Base-by-base conservation (phyloP, 2,329 filamentous ascomycete species). In the Allantophomopsis cytisporea region DNA sequence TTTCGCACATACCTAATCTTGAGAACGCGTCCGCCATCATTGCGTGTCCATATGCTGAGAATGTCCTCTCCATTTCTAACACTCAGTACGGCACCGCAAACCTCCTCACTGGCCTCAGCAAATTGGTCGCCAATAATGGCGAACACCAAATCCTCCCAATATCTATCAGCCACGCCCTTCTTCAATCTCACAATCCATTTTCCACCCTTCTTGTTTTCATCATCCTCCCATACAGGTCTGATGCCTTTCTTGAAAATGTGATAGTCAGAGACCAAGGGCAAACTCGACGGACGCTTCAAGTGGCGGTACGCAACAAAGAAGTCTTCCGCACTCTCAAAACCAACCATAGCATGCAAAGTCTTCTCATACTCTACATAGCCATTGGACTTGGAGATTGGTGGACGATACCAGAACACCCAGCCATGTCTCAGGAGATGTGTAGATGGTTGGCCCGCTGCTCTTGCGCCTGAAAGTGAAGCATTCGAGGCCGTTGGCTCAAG, bases 121-220 rank as follows among this genome's bases (percentile, higher is more conserved):
- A 98, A 96, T 58, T 95, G 87, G 54, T 96, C 88, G 34, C 91
- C 91, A 42, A 95, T 77, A 51, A 95, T 82, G 18, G 86, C 87
- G 51, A 96, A 68, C 43, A 96, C 66, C 37, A 96, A 69, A 55
- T 95, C 85, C 65, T 98, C 91, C 86, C 91, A 98, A 61, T 94
- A 95, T 40, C 89, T 78, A 60, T 96, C 91, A 14, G 86, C 85
- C 15, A 98, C 85, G 18, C 91, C 91, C 69, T 98, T 98, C 73
- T 94, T 95, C 57, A 98, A 66, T 48, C 89, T 75, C 58, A 98
- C 80, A 48, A 95, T 88, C 89, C 89, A 98, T 65, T 98, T 98
- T 38, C 91, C 91, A 40, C 91, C 91, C 50, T 80, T 82, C 60
- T 86, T 91, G 64, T 98, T 98, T 58, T 93, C 86, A 36, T 94